phyloP scores from a whole-genome alignment of 805 yeast genomes.

The Yarrowia divulgata region DNA sequence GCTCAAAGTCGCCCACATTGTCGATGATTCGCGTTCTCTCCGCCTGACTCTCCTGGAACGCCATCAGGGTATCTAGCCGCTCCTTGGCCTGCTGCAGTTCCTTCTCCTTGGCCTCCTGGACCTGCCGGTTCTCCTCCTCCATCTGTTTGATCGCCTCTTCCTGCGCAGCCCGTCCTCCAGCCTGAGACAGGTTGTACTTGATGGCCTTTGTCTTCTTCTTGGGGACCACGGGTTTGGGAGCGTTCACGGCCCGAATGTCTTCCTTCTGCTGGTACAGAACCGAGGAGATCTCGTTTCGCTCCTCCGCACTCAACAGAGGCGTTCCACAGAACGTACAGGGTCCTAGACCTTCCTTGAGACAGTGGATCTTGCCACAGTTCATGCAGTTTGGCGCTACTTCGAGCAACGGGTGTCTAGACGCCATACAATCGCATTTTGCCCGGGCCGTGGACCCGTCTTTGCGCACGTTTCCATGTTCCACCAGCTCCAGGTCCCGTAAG shows the following conservation, averaged over 20 bases:
- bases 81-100: conserved; percentile 52
- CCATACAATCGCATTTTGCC: conserved; percentile 79
- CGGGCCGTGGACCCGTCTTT: conserved; percentile 46
- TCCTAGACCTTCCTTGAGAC: conserved; percentile 87
- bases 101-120: conserved; percentile 21
- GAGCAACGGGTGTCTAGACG: conserved; percentile 83
- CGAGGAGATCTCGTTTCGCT: conserved; percentile 61
- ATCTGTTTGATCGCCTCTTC: conserved; percentile 23
- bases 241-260: conserved; percentile 47
- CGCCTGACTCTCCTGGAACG: conserved; percentile 84
- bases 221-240: conserved; percentile 45
- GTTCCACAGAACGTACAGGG: conserved; percentile 86
- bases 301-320: conserved; percentile 68
- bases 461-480: conserved; percentile 42
- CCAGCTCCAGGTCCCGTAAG: conserved; percentile 59
- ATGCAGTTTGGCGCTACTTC: conserved; percentile 93
- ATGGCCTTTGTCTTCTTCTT: conserved; percentile 36
- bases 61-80: conserved; percentile 73
- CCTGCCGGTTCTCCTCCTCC: conserved; percentile 43
- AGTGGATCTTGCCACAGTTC: conserved; percentile 92
- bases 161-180: conserved; percentile 34
- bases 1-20: conserved; percentile 86
- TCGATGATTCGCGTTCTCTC: conserved; percentile 93
- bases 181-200: conserved; percentile 27
- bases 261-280: conserved; percentile 66